phyloP scores from a whole-genome alignment of 2,329 filamentous ascomycete genomes.

The Thyridium curvatum region DNA sequence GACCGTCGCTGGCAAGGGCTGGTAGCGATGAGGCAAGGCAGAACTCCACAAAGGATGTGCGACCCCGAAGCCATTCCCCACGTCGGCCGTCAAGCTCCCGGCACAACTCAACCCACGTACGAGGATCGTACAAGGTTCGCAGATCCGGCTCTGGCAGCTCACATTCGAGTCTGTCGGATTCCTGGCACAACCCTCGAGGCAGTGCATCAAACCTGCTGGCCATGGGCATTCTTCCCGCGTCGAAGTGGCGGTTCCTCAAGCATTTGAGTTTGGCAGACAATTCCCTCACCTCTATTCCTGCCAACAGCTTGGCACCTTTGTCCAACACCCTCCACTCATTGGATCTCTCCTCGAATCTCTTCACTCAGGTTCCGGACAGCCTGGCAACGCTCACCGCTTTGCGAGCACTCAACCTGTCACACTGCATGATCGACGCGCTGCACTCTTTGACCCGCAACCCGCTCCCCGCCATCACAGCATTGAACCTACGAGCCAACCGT shows the following conservation, averaged over 20 bases:
- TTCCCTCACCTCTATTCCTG: conserved; percentile 72
- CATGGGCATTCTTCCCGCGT: conserved; percentile 66
- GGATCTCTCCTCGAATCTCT: conserved; percentile 87
- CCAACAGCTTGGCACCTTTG: conserved; percentile 71
- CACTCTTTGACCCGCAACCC: conserved; percentile 82
- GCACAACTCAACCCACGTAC: conserved; percentile 60
- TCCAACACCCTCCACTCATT: conserved; percentile 86
- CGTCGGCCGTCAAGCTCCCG: conserved; percentile 69
- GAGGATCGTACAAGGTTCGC: conserved; percentile 68
- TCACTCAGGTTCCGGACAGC: conserved; percentile 90
- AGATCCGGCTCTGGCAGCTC: conserved; percentile 91
- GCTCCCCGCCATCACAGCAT: conserved; percentile 83
- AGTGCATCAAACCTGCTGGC: conserved; percentile 74
- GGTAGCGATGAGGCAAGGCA: conserved; percentile 39
- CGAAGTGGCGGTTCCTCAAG: conserved; percentile 91
- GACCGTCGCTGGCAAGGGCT: conserved; percentile 37
- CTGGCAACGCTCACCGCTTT: conserved; percentile 78
- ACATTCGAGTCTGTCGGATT: conserved; percentile 68
- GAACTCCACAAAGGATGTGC: conserved; percentile 35
- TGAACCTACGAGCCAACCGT: conserved; percentile 87
- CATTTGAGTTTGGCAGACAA: conserved; percentile 93
- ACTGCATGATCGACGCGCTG: conserved; percentile 95
- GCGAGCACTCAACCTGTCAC: conserved; percentile 87
- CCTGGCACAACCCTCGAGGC: conserved; percentile 57
- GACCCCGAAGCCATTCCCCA: conserved; percentile 75